A percentile compares a stretch with the other conserved stretches of the same genome.
Conservation (phyloP, 2,329 filamentous ascomycete genomes). For the Blastomyces silverae region DNA sequence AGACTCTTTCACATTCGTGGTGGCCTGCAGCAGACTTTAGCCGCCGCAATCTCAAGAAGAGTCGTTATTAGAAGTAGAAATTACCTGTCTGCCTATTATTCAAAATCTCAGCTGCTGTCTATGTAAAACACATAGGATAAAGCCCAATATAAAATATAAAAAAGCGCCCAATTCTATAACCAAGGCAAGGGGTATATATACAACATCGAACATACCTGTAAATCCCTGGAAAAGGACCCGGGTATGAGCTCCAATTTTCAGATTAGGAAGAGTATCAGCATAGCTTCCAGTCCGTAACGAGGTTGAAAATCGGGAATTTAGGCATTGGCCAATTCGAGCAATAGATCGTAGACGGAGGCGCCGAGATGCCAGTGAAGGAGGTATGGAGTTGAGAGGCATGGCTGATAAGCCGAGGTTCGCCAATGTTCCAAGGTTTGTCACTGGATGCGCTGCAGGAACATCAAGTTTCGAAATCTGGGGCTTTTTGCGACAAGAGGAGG, state of each 20-base stretch:
- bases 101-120: not conserved
- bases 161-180: not conserved
- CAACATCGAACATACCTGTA: conserved; percentile 45
- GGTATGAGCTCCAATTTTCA: conserved; percentile 61
- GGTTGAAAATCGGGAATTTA: conserved; percentile 29
- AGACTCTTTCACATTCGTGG: conserved; percentile 68
- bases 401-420: not conserved
- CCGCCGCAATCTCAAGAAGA: not conserved
- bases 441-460: not conserved
- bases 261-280: conserved; percentile 57
- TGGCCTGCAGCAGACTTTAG: conserved; percentile 46
- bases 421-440: not conserved
- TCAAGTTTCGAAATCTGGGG: not conserved
- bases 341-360: not conserved
- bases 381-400: conserved; percentile 6
- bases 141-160: not conserved
- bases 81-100: conserved; percentile 35
- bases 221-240: conserved; percentile 65
- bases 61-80: conserved; percentile 17
- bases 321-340: conserved; percentile 10
- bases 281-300: conserved; percentile 37
- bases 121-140: not conserved
- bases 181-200: not conserved
- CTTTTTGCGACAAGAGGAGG: not conserved
- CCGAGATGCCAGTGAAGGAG: conserved; percentile 8